phyloP scores from a whole-genome alignment of 768 basidiomycete genomes.

The Psilocybe azurescens region DNA sequence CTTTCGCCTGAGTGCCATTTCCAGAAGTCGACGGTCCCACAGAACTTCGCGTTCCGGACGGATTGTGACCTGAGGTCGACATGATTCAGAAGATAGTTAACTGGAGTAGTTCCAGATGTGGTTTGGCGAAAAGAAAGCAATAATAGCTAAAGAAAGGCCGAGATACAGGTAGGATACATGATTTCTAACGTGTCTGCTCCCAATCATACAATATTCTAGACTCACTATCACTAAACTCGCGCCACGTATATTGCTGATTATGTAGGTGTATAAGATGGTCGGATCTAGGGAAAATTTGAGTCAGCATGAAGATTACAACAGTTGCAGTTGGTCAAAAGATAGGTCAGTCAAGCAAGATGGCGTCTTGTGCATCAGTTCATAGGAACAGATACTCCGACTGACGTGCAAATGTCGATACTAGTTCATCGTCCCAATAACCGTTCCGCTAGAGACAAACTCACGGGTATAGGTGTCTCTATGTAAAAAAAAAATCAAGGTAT shows the following conservation, averaged over 20 bases:
- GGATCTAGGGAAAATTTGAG: not conserved
- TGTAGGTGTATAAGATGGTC: not conserved
- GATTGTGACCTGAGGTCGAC: conserved; percentile 31
- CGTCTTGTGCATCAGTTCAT: conserved; percentile 41
- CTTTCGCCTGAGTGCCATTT: conserved; percentile 45
- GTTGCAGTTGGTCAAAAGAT: not conserved
- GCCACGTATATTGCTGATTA: not conserved
- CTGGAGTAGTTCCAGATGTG: conserved; percentile 1
- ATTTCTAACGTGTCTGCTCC: conserved; percentile 20
- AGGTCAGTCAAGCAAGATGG: conserved; percentile 49
- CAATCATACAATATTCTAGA: conserved; percentile 15
- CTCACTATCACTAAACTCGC: conserved; percentile 20
- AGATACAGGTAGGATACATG: conserved; percentile 20
- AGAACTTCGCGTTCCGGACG: conserved; percentile 35
- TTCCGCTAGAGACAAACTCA: conserved; percentile 7
- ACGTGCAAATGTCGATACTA: conserved; percentile 61
- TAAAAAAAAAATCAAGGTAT: conserved; percentile 4
- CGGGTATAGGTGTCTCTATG: not conserved
- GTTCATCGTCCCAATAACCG: conserved; percentile 42
- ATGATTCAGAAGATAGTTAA: conserved; percentile 24
- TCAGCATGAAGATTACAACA: not conserved
- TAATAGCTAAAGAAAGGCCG: conserved; percentile 18
- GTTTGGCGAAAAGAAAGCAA: conserved; percentile 11
- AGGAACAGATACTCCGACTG: conserved; percentile 52
- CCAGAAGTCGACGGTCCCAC: conserved; percentile 34